These are phyloP conservation scores for Arabidopsis hybrid DNA, from an alignment of 441 rosid species.

Conservation along the genomic window DNA sequence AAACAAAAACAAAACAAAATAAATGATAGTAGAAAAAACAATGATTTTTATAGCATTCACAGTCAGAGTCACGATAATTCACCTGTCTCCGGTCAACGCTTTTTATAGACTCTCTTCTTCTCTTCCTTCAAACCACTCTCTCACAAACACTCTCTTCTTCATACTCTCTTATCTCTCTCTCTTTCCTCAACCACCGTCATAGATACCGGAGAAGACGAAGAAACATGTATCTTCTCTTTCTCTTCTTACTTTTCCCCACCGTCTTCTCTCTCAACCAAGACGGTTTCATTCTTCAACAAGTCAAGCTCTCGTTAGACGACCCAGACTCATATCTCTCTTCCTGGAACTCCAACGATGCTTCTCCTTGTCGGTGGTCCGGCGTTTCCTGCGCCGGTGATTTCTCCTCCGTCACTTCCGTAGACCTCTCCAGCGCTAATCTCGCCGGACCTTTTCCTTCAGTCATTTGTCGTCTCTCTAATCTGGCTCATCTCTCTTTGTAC, in stretches of 20 bases:
- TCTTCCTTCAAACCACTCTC: not conserved
- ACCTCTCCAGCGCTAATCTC: slow-evolving; percentile 64
- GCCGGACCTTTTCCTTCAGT: slow-evolving; percentile 75
- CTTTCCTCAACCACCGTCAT: slow-evolving; percentile 23
- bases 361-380: slow-evolving; percentile 82
- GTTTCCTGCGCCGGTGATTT: slow-evolving; percentile 59
- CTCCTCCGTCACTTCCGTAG: slow-evolving; percentile 64
- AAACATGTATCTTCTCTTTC: slow-evolving; percentile 33
- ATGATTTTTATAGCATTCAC: slow-evolving; percentile 40
- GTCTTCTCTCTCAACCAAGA: slow-evolving; percentile 71
- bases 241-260: slow-evolving; percentile 38
- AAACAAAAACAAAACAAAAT: not conserved
- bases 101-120: slow-evolving; percentile 7
- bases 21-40: slow-evolving; percentile 18
- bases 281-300: slow-evolving; percentile 68
- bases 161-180: not conserved
- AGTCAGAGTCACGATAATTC: slow-evolving; percentile 36
- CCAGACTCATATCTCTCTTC: slow-evolving; percentile 70
- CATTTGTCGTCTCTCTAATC: slow-evolving; percentile 71
- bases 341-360: slow-evolving; percentile 64
- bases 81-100: slow-evolving; percentile 40
- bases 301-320: slow-evolving; percentile 64
- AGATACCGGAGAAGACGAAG: not conserved
- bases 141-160: slow-evolving; percentile 12
- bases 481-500: slow-evolving; percentile 59